Base-by-base conservation (phyloP, 805 yeast species). In the Saccharomycopsis sp. region DNA sequence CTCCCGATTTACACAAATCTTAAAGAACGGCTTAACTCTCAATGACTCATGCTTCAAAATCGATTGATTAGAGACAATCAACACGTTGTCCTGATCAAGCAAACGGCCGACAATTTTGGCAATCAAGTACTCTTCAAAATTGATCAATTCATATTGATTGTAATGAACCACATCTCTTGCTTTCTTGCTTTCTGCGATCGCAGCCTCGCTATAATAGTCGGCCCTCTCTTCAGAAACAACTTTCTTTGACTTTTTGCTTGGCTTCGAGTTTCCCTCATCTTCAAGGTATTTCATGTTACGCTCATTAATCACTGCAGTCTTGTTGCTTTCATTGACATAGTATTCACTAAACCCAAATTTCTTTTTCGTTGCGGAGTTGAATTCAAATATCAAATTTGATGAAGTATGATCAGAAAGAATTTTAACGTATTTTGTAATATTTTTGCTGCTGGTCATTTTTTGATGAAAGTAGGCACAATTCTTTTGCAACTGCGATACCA, bases 31-130 rank as follows among this genome's bases (percentile, higher is more conserved):
- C 40, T 75, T 70, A 35, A 79, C 62, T 7, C 93, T 87, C 49
- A 84, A 67, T 41, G 78, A 65, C 59, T 88, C 97, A 57, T 81
- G 94, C 53, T 75, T 79, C 44, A 81, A 66, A 9, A 87, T 68
- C 56, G 95, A 77, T 32, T 79, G 66, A 2, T 64, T 52, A 48
- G 69, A 55, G 8, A 75, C 70, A 38, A 89, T 70, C 50, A 87
- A 70, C 14, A 85, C 68, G 38, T 67, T 71, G 13, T 76, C 74
- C 14, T 70, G 61, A 8, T 59, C 56, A 44, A 84, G 68, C 7
- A 77, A 66, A 19, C 61, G 60, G 54, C 83, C 81, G 24, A 85
- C 77, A 20, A 89, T 73, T 42, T 64, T 65, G 61, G 85, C 94
- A 45, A 90, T 63, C 41, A 85, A 63, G 52, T 65, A 72, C 47